Conservation (phyloP, 768 basidiomycete genomes). For the Leccinum variicolor region DNA sequence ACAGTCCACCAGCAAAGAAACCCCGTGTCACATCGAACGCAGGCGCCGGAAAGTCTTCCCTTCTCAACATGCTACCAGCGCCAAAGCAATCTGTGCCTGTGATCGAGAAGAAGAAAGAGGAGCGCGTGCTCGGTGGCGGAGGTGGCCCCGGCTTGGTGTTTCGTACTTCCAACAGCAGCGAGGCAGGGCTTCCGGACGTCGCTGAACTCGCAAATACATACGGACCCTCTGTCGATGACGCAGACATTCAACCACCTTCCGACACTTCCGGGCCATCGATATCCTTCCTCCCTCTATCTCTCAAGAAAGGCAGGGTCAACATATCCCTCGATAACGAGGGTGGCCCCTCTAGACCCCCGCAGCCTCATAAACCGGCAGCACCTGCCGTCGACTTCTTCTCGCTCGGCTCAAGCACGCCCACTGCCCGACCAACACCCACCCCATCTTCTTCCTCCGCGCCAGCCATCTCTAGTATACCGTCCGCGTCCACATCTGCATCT, state of each 20-base stretch:
- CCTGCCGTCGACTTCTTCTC: slow-evolving; percentile 67
- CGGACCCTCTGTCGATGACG: slow-evolving; percentile 9
- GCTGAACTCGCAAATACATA: slow-evolving; percentile 26
- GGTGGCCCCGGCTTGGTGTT: slow-evolving; percentile 62
- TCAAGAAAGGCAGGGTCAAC: slow-evolving; percentile 59
- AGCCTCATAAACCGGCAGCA: slow-evolving; percentile 15
- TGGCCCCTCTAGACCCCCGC: slow-evolving; percentile 8
- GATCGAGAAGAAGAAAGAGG: slow-evolving; percentile 33
- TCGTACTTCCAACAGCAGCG: slow-evolving; percentile 31
- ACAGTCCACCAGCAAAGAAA: slow-evolving; percentile 58
- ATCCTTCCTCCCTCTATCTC: slow-evolving; percentile 56
- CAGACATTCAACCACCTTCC: neutral
- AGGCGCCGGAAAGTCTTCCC: slow-evolving; percentile 59
- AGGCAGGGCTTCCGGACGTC: slow-evolving; percentile 5
- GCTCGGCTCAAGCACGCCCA: slow-evolving; percentile 38
- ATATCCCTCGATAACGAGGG: slow-evolving; percentile 46
- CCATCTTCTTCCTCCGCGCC: slow-evolving; percentile 2
- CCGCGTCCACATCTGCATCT: slow-evolving; percentile 74
- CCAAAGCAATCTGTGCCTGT: slow-evolving; percentile 55
- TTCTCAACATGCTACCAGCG: slow-evolving; percentile 72
- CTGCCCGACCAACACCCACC: slow-evolving; percentile 4
- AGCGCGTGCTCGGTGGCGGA: slow-evolving; percentile 65
- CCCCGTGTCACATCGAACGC: slow-evolving; percentile 39
- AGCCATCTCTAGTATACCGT: slow-evolving; percentile 38
- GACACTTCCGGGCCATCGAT: slow-evolving; percentile 27